phyloP scores from a whole-genome alignment of 108 stramenopile genomes.

The Skeletonema potamos region DNA sequence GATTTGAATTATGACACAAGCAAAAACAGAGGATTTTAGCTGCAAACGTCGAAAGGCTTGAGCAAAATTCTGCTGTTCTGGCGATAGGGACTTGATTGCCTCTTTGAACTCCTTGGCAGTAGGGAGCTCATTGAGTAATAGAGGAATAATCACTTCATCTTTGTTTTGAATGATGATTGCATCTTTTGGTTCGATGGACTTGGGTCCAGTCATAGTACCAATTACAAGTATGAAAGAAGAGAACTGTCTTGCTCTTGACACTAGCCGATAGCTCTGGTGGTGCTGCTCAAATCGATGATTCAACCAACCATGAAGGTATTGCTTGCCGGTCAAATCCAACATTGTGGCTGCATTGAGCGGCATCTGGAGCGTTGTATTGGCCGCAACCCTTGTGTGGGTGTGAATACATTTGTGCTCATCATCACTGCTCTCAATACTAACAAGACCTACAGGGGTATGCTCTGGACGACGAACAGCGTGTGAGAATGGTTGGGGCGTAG shows the following conservation, averaged over 20 bases:
- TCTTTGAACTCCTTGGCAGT: slow-evolving; percentile 88
- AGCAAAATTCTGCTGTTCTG: slow-evolving; percentile 85
- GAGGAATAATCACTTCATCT: slow-evolving; percentile 83
- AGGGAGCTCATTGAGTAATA: slow-evolving; percentile 77
- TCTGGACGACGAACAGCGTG: slow-evolving; percentile 63
- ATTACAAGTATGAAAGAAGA: slow-evolving; percentile 72
- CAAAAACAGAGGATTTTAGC: slow-evolving; percentile 81
- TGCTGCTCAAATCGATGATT: slow-evolving; percentile 42
- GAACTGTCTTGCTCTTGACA: slow-evolving; percentile 78
- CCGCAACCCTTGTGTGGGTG: slow-evolving; percentile 45
- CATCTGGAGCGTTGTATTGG: slow-evolving; percentile 46
- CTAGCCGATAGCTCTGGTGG: slow-evolving; percentile 27
- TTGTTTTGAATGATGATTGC: slow-evolving; percentile 88
- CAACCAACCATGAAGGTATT: slow-evolving; percentile 76
- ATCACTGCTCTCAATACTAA: slow-evolving; percentile 53
- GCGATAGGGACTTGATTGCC: slow-evolving; percentile 78
- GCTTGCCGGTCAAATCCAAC: slow-evolving; percentile 56
- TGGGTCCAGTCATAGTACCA: slow-evolving; percentile 66
- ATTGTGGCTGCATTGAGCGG: slow-evolving; percentile 50
- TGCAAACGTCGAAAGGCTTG: slow-evolving; percentile 81
- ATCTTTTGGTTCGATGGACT: slow-evolving; percentile 73
- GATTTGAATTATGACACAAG: slow-evolving; percentile 75
- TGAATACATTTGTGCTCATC: slow-evolving; percentile 37
- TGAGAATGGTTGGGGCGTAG: slow-evolving; percentile 65
- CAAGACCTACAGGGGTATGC: slow-evolving; percentile 59